These are phyloP conservation scores for Globisporangium apiculatum DNA, from an alignment of 352 stramenopile species.

Conservation along the genomic window DNA sequence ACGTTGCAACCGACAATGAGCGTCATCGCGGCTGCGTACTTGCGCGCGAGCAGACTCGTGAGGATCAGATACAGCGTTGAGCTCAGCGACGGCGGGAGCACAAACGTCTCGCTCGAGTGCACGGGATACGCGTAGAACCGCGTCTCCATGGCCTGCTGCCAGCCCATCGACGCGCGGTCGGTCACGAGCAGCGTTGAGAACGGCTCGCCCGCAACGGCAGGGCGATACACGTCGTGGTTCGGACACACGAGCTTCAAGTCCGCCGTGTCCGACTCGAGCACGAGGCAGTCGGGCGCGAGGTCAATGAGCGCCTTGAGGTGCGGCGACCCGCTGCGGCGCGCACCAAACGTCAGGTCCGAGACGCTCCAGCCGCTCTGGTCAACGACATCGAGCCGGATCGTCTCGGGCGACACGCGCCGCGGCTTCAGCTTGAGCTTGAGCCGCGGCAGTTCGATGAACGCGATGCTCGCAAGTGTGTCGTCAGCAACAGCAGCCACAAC, in stretches of 20 bases:
- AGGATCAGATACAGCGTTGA: conserved; percentile 98
- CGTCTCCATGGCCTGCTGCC: conserved; percentile 87
- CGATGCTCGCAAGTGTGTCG: conserved; percentile 52
- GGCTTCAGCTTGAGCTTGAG: conserved; percentile 95
- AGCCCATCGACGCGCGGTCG: conserved; percentile 68
- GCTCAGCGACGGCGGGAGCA: conserved; percentile 94
- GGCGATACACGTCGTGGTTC: conserved; percentile 82
- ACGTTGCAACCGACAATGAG: conserved; percentile 95
- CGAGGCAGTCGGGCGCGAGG: conserved; percentile 52
- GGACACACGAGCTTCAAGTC: conserved; percentile 75
- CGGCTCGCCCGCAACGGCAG: conserved; percentile 60
- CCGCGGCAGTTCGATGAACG: conserved; percentile 95
- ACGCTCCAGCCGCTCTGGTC: conserved; percentile 85
- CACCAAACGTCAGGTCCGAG: conserved; percentile 49
- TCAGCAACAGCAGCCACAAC: background rate
- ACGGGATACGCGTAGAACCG: conserved; percentile 98
- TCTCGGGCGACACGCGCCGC: conserved; percentile 35
- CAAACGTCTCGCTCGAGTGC: conserved; percentile 93
- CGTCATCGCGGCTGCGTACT: conserved; percentile 94
- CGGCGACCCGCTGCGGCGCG: conserved; percentile 24
- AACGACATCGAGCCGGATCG: conserved; percentile 56
- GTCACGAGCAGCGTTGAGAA: conserved; percentile 77
- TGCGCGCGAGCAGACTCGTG: conserved; percentile 92
- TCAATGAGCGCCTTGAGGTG: conserved; percentile 46
- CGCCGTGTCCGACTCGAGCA: conserved; percentile 71